phyloP scores from a whole-genome alignment of 768 basidiomycete genomes.

The Basidioascus undulatus region DNA sequence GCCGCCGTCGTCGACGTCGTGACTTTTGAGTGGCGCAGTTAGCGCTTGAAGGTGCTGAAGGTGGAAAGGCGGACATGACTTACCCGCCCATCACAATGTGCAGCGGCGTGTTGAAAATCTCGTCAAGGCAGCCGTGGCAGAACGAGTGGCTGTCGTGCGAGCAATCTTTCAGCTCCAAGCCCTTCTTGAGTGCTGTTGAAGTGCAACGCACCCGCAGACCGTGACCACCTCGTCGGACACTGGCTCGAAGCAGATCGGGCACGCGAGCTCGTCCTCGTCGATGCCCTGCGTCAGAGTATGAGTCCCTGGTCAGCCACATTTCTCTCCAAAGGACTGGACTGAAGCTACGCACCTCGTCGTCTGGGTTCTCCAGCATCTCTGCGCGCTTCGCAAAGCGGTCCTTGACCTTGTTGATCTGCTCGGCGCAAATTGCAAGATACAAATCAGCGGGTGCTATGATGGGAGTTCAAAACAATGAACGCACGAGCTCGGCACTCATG shows the following conservation, averaged over 20 bases:
- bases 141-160: too few species aligned
- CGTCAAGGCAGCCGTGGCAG: conserved; percentile 16
- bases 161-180: too few species aligned
- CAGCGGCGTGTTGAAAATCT: conserved; percentile 24
- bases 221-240: conserved; percentile 35
- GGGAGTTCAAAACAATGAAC: too few species aligned
- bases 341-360: conserved; percentile 34
- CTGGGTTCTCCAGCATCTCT: conserved; percentile 22
- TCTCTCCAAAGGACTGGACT: conserved; percentile 7
- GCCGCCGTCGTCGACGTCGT: too few species aligned
- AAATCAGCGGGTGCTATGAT: too few species aligned
- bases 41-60: conserved; percentile 18
- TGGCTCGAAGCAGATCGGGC: conserved; percentile 40
- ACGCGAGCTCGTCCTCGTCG: conserved; percentile 26
- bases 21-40: conserved; percentile 33
- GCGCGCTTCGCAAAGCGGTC: too few species aligned
- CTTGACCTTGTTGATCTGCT: too few species aligned
- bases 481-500: too few species aligned
- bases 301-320: neutral
- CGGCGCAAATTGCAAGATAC: too few species aligned
- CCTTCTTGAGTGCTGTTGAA: too few species aligned
- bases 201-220: too few species aligned
- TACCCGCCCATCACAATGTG: conserved; percentile 21
- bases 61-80: too few species aligned
- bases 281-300: conserved; percentile 20